phyloP scores from a whole-genome alignment of 805 yeast species.

The Saccharomycopsis selenospora region DNA sequence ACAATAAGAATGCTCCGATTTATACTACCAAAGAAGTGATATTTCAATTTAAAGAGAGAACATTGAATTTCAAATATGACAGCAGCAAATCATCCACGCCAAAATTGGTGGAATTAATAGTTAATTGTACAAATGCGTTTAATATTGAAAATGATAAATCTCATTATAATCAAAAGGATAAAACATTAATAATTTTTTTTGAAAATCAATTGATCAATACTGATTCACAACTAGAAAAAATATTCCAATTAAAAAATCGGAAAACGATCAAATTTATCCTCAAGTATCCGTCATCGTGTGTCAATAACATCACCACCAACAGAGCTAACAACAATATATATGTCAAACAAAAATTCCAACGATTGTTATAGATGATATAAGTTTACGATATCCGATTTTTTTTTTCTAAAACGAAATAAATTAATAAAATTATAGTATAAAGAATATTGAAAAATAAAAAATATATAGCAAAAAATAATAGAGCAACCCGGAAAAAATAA shows the following conservation, averaged over 20 bases:
- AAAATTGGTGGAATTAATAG: conserved; percentile 65
- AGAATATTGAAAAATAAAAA: no score
- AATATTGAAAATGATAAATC: conserved; percentile 31
- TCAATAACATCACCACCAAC: no score
- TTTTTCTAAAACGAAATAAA: no score
- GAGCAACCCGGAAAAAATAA: no score
- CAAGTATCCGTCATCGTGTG: background rate
- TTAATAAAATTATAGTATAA: no score
- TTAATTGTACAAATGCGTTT: conserved; percentile 70
- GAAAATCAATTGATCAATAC: conserved; percentile 6
- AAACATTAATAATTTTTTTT: background rate
- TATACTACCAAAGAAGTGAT: conserved; percentile 30
- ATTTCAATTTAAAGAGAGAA: conserved; percentile 45
- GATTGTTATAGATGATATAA: no score
- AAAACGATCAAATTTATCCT: background rate
- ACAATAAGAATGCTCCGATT: background rate
- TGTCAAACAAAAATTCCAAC: no score
- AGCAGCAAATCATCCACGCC: conserved; percentile 70
- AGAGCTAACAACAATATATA: no score
- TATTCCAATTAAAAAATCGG: conserved; percentile 4
- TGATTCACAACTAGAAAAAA: conserved; percentile 14
- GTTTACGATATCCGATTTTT: no score
- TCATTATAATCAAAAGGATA: background rate
- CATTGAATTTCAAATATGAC: conserved; percentile 59
- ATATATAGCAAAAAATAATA: no score